phyloP scores from a whole-genome alignment of 805 yeast genomes.

The Priceomyces melissophilus region DNA sequence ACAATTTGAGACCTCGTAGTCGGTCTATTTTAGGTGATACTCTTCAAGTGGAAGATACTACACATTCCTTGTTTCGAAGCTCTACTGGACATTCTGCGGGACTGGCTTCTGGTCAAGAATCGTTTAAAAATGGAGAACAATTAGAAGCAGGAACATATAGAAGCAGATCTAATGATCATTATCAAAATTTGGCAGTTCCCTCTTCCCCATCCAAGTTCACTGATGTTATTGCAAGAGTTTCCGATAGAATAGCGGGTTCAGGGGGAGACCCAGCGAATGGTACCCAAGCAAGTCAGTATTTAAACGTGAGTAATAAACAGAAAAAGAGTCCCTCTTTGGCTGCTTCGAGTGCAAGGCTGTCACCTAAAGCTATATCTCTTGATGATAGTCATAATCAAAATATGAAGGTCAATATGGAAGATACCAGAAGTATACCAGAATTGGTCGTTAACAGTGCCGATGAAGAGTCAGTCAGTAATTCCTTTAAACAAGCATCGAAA shows the following conservation, averaged over 20 bases:
- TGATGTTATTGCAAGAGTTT: slow-evolving; percentile 23
- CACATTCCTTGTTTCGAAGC: not conserved
- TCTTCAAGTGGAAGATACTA: no score
- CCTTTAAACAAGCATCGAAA: not conserved
- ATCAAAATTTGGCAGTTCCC: no score
- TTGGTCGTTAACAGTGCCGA: slow-evolving; percentile 1
- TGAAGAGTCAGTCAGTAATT: not conserved
- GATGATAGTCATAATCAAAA: not conserved
- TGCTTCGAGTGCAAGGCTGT: not conserved
- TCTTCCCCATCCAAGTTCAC: slow-evolving; percentile 22
- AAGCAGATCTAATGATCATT: slow-evolving; percentile 7
- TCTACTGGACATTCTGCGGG: not conserved
- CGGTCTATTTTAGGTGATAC: no score
- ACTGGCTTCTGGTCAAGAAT: not conserved
- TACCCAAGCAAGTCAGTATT: not conserved
- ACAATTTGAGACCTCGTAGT: slow-evolving; percentile 5
- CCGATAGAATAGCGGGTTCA: slow-evolving; percentile 35
- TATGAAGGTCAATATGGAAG: not conserved
- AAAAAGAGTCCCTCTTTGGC: not conserved
- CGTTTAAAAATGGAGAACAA: slow-evolving; percentile 5
- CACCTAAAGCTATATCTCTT: not conserved
- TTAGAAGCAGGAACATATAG: slow-evolving; percentile 17
- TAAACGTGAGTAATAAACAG: not conserved
- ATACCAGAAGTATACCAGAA: not conserved
- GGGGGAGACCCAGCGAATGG: not conserved